Base-by-base conservation (phyloP, 805 yeast genomes). In the Saturnispora quitensis region DNA sequence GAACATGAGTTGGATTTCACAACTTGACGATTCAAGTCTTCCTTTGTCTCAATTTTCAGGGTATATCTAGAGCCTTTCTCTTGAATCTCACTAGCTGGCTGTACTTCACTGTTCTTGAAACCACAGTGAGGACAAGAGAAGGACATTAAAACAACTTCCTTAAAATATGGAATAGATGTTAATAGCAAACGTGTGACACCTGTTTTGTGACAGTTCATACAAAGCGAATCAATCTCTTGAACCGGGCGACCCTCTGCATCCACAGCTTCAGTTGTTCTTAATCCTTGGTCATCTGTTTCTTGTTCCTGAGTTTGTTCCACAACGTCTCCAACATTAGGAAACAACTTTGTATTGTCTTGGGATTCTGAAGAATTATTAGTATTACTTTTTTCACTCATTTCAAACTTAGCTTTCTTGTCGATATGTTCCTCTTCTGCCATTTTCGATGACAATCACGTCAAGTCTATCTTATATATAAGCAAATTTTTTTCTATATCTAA, bases 121-220 rank as follows among this genome's bases (percentile, higher is more conserved):
- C 88, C 87, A 73, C 99, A 93, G 68, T 90, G 97, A 27, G 93
- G 91, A 69, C 99, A 93, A 58, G 83, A 87, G 68, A 93, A 93
- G 1, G 97, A 89, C 95, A 93, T 91, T 52, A 93, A 67, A 48
- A 93, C 86, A 49, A 93, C 81, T 67, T 93, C 97, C 57, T 90
- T 75, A 71, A 93, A 93, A 62, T 74, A 89, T 18, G 99, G 99
- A 60, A 93, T 93, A 50, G 81, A 75, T 13, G 99, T 93, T 61
- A 93, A 73, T 43, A 93, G 73, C 66, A 93, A 67, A 58, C 95
- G 73, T 4, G 99, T 93, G 50, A 74, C 74, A 53, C 99, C 99
- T 52, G 80, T 77, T 58, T 91, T 73, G 56, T 83, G 86, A 69
- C 99, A 93, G 73, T 87, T 88, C 97, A 93, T 90, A 73, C 99